phyloP scores from a whole-genome alignment of 192 early-diverging fungal genomes.

The Coemansia sp. region DNA sequence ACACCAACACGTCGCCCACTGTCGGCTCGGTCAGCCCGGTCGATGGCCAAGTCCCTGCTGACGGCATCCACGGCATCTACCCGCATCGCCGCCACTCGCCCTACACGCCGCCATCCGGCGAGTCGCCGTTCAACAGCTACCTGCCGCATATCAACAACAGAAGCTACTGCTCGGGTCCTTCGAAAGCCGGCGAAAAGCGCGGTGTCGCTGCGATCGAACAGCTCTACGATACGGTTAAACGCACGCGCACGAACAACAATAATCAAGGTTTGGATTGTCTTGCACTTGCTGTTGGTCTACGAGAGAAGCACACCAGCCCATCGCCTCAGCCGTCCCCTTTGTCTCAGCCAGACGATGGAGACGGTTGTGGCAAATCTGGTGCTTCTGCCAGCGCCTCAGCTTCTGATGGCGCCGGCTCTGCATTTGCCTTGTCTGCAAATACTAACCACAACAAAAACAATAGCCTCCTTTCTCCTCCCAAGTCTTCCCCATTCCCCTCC shows the following conservation, averaged over 20 bases:
- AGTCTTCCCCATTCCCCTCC: conserved; percentile 5
- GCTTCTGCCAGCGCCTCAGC: not conserved
- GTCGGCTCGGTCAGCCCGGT: conserved; percentile 41
- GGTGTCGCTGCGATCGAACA: conserved; percentile 53
- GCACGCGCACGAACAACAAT: conserved; percentile 38
- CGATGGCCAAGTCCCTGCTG: conserved; percentile 37
- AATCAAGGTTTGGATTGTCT: conserved; percentile 61
- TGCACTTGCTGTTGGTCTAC: conserved; percentile 56
- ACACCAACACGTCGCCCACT: conserved; percentile 41
- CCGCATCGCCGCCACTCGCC: conserved; percentile 37
- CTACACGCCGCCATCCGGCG: conserved; percentile 29
- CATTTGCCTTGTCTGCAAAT: conserved; percentile 6
- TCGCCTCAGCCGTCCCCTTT: conserved; percentile 21
- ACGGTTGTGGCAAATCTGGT: not conserved
- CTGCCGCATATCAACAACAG: conserved; percentile 36
- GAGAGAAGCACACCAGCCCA: conserved; percentile 44
- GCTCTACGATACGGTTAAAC: conserved; percentile 54
- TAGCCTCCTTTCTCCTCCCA: conserved; percentile 7
- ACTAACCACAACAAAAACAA: conserved; percentile 14
- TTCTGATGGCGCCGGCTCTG: not conserved
- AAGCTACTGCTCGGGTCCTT: conserved; percentile 11
- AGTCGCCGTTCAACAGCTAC: conserved; percentile 44
- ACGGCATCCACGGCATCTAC: conserved; percentile 17
- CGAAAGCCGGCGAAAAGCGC: conserved; percentile 28
- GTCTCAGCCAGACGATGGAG: not conserved